phyloP scores from a whole-genome alignment of 2,329 filamentous ascomycete genomes.

The Botryosphaeria dothidea region DNA sequence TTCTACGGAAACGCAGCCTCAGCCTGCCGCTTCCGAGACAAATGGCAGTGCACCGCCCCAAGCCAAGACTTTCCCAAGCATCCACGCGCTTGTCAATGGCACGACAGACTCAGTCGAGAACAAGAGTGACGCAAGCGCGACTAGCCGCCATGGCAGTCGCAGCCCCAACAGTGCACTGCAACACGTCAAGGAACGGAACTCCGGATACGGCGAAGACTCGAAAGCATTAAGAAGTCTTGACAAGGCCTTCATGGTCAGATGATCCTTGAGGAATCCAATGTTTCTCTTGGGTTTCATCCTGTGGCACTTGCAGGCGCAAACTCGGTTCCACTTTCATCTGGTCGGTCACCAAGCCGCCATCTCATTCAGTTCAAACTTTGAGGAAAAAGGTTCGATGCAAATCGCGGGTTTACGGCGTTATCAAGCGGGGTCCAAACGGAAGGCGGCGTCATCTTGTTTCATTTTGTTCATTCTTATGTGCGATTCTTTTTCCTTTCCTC shows the following conservation, averaged over 20 bases:
- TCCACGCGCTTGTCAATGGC: constrained; percentile 49
- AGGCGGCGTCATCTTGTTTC: constrained; percentile 1
- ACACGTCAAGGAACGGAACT: constrained; percentile 10
- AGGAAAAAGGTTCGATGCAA: background rate
- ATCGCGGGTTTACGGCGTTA: background rate
- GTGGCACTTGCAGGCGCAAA: background rate
- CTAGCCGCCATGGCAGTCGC: constrained; percentile 43
- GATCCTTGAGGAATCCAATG: constrained; percentile 10
- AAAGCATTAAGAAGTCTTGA: constrained; percentile 18
- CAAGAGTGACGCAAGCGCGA: constrained; percentile 30
- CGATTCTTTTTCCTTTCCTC: background rate
- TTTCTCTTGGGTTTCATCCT: constrained; percentile 10
- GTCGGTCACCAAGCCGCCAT: background rate
- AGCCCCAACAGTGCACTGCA: constrained; percentile 33
- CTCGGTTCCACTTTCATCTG: background rate
- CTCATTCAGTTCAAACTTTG: background rate
- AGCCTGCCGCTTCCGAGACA: constrained; percentile 39
- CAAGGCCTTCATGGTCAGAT: constrained; percentile 19
- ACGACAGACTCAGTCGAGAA: constrained; percentile 28
- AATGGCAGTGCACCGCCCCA: constrained; percentile 29
- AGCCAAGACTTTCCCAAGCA: constrained; percentile 54
- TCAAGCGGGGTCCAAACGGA: background rate
- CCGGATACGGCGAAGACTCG: constrained; percentile 16
- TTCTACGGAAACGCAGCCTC: constrained; percentile 45
- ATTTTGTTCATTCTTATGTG: background rate